Evolutionary conservation across 1,139 yeast species (phyloP), one percentile per base, ranked within the genome.

Genomic region (Arxiozyma heterogenica): DNA sequence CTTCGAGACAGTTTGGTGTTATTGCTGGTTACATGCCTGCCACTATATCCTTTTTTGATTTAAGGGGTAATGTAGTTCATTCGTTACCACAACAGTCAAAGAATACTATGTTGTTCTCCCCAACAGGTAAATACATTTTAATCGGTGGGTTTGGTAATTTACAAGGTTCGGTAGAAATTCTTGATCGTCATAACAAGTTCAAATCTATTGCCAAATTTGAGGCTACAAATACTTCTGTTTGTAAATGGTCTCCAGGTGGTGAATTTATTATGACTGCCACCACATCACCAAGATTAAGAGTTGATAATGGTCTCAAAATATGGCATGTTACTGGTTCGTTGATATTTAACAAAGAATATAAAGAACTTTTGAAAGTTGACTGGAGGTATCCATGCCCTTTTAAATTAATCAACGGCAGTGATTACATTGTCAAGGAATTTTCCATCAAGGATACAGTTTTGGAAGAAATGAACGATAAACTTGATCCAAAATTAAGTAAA

Each of bases 231-330:
- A 90, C 98, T 15, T 86, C 95, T 34, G 95, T 86, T 50, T 91
- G 97, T 70, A 90, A 87, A 70, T 94, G 98, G 98, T 84, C 95
- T 4, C 98, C 99, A n/a, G 95, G 94, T 73, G 98, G 98, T 44
- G 82, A 95, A 66, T 89, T 79, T 67, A 83, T 94, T 57, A 75
- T 94, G 69, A 91, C 98, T 21, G 98, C 98, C 25, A 94, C 98
- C 8, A 93, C 98, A 0, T 83, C 97, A 23, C 99, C 99, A 58
- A 80, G 99, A 65, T 80, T 94, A 65, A 83, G 98, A 68, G 99
- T 94, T 51, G 99, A 94, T 71, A 94, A 94, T 70, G 94, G 98
- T 54, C 83, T 86, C 62, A 88, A 89, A 71, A 77, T 94, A 64
- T 93, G 98, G 97, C 95, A 93, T 70, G 90, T 84, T 57, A 77